Conservation (phyloP, 208 protist species). For the Leishmania amazonensis region DNA sequence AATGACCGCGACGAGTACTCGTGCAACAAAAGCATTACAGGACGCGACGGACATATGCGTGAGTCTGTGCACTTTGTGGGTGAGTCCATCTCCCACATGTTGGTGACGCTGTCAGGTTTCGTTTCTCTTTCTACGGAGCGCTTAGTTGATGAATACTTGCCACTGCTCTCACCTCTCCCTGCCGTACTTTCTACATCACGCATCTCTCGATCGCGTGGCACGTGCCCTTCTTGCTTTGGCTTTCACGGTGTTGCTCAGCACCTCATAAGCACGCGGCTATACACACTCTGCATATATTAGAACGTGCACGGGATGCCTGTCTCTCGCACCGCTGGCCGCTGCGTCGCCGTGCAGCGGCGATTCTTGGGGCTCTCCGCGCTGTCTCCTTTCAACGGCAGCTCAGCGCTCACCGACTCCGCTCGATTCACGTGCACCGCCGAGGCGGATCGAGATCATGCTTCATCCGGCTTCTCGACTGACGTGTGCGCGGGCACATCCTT, state of each 20-base stretch:
- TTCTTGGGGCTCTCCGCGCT: neutral
- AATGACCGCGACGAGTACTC: neutral
- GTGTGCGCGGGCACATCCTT: neutral
- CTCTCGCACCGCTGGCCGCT: neutral
- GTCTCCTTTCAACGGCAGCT: neutral
- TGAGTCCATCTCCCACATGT: neutral
- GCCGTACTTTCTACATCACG: neutral
- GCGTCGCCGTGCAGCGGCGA: neutral
- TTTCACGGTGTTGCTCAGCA: neutral
- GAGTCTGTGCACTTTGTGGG: neutral
- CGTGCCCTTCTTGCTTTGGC: neutral
- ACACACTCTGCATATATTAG: neutral
- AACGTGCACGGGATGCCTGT: neutral
- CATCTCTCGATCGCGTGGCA: neutral
- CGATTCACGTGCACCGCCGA: neutral
- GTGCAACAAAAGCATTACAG: neutral
- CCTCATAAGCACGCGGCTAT: neutral
- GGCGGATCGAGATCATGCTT: neutral
- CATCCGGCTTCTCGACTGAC: neutral
- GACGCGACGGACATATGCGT: neutral
- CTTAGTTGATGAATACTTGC: neutral
- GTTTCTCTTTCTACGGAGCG: neutral
- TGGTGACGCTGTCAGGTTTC: neutral
- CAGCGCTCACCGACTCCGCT: neutral
- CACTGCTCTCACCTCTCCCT: neutral